phyloP scores from a whole-genome alignment of 257 asterid genomes.

The Nicotiana sylvestris region DNA sequence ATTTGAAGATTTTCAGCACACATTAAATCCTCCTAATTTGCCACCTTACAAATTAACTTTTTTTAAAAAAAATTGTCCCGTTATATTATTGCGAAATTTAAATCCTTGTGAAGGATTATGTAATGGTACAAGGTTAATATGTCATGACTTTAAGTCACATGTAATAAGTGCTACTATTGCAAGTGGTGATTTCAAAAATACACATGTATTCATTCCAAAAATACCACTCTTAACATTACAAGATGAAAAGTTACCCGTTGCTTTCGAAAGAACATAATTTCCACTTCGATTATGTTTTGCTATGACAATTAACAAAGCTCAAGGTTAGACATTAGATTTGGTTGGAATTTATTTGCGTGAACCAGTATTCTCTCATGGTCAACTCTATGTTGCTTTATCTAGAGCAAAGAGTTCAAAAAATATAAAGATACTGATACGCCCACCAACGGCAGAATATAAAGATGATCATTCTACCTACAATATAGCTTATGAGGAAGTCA shows the following conservation, averaged over 20 bases:
- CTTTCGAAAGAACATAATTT: no score
- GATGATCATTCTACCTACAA: neutral
- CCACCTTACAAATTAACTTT: neutral
- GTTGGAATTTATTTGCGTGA: no score
- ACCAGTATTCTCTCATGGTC: no score
- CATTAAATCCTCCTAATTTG: neutral
- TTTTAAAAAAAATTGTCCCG: neutral
- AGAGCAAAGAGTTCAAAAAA: neutral
- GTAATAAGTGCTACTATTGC: neutral
- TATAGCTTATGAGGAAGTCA: neutral
- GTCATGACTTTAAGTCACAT: neutral
- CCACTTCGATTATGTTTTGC: no score
- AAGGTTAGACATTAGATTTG: no score
- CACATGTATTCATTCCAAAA: no score
- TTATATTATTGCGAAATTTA: neutral
- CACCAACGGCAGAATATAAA: neutral
- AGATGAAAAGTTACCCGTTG: no score
- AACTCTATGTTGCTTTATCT: no score
- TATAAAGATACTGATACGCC: neutral
- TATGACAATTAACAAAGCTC: no score
- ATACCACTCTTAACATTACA: no score
- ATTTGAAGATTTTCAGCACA: neutral
- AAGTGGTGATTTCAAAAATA: no score
- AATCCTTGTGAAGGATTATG: neutral
- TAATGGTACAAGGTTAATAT: neutral